Evolutionary conservation across 768 basidiomycete species (phyloP), one percentile per base, ranked within the genome.

Genomic region (Cantharellus cinnabarinus): DNA sequence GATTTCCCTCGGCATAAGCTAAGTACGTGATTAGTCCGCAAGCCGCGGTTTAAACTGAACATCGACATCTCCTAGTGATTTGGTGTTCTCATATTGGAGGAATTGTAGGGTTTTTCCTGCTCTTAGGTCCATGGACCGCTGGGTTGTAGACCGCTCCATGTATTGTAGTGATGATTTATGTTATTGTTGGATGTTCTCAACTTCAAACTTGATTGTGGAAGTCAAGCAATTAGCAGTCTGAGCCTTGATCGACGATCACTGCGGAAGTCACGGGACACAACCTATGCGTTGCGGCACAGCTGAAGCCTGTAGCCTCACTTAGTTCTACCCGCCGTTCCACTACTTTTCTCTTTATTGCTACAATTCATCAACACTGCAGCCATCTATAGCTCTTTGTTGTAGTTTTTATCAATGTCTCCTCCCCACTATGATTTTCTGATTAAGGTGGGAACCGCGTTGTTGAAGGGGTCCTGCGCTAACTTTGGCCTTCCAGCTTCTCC

Each of bases 381-480:
- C 29, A 29, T 48, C 10, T 1, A 48, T 48, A 48, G 10, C 38
- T 37, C 14, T 54, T 54, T 7, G 7, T 54, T 10, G 7, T 37
- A 7, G 7, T 14, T 54, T 54, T 37, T 14, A 14, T 41, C 5
- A 35, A 89, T 89, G 87, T 85, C 87, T 57, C 85, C 87, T 59
- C 85, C 89, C 57, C 90, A 95, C 72, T 98, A 97, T 74, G 93
- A 98, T 76, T 94, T 95, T 67, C 78, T 93, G 71, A 89, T 91
- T 81, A 93, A 87, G 76, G 87, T 85, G 38, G 29, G 20, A 10
- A 10, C 44, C 29, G 44, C 44, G 29, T 48, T 48, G 44, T 48
- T 48, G 10, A 37, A 14, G 62, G 65, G 75, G 54, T 55, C 15
- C 5, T 40, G 39, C 50, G 41, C 50, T 41, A 40, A 39, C 55